Evolutionary conservation across 2,329 filamentous ascomycete genomes (phyloP).

Genomic region (Grosmannia huntii): DNA sequence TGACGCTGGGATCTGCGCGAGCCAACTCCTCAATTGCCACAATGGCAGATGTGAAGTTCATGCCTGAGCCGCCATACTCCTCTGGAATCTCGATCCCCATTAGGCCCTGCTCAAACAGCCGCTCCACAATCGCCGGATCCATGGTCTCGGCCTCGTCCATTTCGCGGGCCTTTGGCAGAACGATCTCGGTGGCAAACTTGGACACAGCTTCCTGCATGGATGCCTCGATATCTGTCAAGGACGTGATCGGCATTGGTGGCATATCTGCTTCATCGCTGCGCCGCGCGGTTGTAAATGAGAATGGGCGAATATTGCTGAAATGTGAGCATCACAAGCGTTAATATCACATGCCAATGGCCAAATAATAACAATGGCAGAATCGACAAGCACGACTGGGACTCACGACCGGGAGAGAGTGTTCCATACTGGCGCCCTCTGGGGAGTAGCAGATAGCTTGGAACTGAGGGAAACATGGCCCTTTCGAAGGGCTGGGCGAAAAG

Average conservation of each 20-base stretch:
- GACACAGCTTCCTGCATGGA: slow-evolving; percentile 83
- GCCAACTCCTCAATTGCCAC: slow-evolving; percentile 96
- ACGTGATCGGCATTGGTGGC: slow-evolving; percentile 82
- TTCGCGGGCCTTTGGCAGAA: slow-evolving; percentile 82
- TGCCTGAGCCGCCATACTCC: slow-evolving; percentile 89
- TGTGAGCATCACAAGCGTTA: neutral
- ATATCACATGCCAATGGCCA: neutral
- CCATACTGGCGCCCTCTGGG: slow-evolving; percentile 3
- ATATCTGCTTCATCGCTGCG: slow-evolving; percentile 56
- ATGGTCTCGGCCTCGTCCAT: slow-evolving; percentile 97
- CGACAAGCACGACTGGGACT: neutral
- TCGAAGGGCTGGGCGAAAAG: slow-evolving; percentile 37
- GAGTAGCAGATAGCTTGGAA: slow-evolving; percentile 4
- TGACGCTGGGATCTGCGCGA: slow-evolving; percentile 85
- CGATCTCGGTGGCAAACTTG: slow-evolving; percentile 80
- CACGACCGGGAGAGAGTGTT: slow-evolving; percentile 10
- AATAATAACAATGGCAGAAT: neutral
- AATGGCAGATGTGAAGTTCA: slow-evolving; percentile 97
- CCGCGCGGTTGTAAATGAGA: slow-evolving; percentile 47
- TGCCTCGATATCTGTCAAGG: slow-evolving; percentile 78
- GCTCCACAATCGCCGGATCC: slow-evolving; percentile 78
- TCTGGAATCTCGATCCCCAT: slow-evolving; percentile 98
- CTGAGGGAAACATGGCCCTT: slow-evolving; percentile 22
- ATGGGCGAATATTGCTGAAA: slow-evolving; percentile 28
- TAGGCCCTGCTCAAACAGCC: slow-evolving; percentile 90